Evolutionary conservation across 306 rosid genomes (phyloP), one percentile per base, ranked within the genome.

Genomic region (Canavalia gladiata): DNA sequence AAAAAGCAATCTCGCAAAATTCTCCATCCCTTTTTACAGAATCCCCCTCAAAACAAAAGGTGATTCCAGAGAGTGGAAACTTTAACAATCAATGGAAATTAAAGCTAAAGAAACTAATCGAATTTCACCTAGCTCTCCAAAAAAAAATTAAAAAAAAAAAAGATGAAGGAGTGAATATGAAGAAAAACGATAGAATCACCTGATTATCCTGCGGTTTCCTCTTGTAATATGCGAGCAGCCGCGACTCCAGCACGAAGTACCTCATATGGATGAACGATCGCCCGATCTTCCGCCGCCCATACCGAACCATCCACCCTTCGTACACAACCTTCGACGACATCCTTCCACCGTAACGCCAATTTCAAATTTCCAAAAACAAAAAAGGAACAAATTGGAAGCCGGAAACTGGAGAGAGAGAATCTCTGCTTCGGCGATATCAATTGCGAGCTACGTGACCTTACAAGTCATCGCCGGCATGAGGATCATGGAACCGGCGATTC

Each of bases 281-380:
- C 37, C 99, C 99, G 83, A 95, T 93, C 94, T 90, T 95, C 18
- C 98, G 46, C 39, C 99, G 92, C 73, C 99, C 99, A 66, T 92
- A 95, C 18, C 99, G 89, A 47, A 95, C 99, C 99, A 95, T 95
- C 99, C 99, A 95, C 18, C 99, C 98, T 95, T 95, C 99, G 82
- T 95, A 95, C 7, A 93, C 97, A 7, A 95, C 93, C 87, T 95
- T 95, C 31, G 97, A 87, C 79, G 97, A 90, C 99, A 93, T 93
- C 87, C 84, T 56, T 79, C 39, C 68, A 30, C 75, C 43, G 62
- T 56, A 70, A 77, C 33, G 28, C 56, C 49, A 83, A 72, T 10
- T 75, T 31, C 63, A 58, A 34, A 39, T 33, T 33, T 31, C 25
- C 29, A 60, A 35, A 65, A 75, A 42, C n/a, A 8, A 8, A 59